These are phyloP conservation scores for Saccharomyces kudriavzevii DNA, from an alignment of 805 yeast species.

Conservation along the genomic window DNA sequence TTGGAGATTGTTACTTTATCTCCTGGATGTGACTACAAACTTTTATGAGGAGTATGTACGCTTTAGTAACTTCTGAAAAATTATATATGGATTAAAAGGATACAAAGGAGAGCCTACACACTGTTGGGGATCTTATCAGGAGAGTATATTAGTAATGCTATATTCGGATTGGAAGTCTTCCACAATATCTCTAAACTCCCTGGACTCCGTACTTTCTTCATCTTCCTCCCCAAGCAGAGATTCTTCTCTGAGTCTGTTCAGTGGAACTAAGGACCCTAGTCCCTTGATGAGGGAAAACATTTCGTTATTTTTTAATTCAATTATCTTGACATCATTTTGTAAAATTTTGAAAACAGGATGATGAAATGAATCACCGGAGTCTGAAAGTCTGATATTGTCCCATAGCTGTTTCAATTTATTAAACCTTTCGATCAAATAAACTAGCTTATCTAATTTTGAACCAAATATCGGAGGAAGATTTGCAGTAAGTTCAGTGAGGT, in stretches of 20 bases:
- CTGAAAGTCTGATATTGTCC: slow-evolving; percentile 18
- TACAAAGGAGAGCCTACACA: background rate
- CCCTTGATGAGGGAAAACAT: slow-evolving; percentile 9
- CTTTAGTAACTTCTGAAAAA: background rate
- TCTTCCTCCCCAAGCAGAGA: background rate
- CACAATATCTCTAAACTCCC: slow-evolving; percentile 13
- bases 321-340: slow-evolving; percentile 19
- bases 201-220: slow-evolving; percentile 6
- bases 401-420: slow-evolving; percentile 16
- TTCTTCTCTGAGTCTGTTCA: background rate
- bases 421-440: slow-evolving; percentile 13
- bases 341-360: slow-evolving; percentile 26
- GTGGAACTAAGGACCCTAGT: background rate
- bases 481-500: slow-evolving; percentile 15
- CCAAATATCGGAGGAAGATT: slow-evolving; percentile 12
- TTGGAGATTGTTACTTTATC: background rate
- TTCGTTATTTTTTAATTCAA: slow-evolving; percentile 4
- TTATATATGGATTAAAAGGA: background rate
- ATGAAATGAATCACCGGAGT: slow-evolving; percentile 8
- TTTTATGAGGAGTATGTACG: background rate
- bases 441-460: slow-evolving; percentile 9
- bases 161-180: slow-evolving; percentile 16
- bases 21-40: background rate
- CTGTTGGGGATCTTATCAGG: background rate
- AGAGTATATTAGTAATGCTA: slow-evolving; percentile 10